Conservation (phyloP, 129 eudicot species). For the Helianthus tuberosus region DNA sequence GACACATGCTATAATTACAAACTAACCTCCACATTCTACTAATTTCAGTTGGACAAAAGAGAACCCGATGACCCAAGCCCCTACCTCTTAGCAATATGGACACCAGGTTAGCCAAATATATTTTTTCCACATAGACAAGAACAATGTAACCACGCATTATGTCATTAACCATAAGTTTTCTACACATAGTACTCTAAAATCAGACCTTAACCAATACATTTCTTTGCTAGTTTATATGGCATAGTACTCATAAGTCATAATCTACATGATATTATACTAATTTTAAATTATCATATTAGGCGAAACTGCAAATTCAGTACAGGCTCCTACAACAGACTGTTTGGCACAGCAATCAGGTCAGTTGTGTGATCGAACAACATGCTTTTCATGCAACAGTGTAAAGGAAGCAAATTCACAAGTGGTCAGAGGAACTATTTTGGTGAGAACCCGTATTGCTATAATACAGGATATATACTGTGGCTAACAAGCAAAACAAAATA, state of each 20-base stretch:
- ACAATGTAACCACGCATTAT: neutral
- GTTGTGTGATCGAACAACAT: conserved; percentile 15
- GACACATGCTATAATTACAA: conserved; percentile 5
- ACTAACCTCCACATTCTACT: conserved; percentile 16
- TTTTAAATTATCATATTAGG: conserved; percentile 38
- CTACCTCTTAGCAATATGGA: conserved; percentile 90
- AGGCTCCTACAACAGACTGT: conserved; percentile 67
- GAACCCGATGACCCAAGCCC: conserved; percentile 90
- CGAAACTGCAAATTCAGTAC: conserved; percentile 71
- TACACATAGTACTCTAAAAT: neutral
- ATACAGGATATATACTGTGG: neutral
- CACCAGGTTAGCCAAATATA: conserved; percentile 63
- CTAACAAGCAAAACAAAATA: neutral
- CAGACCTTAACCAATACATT: neutral
- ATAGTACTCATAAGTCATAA: neutral
- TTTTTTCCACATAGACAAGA: neutral
- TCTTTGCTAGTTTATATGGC: neutral
- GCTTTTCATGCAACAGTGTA: conserved; percentile 12
- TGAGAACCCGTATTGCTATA: conserved; percentile 7
- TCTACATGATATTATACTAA: neutral
- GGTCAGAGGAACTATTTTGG: conserved; percentile 17
- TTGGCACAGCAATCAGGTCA: conserved; percentile 35
- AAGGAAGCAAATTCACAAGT: conserved; percentile 15
- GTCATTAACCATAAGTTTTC: neutral
- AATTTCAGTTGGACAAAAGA: conserved; percentile 67